A percentile compares a stretch with the other conserved stretches of the same genome.
These are phyloP conservation scores for Corymbia maculata DNA, from an alignment of 345 rosid genomes.

Conservation along the genomic window DNA sequence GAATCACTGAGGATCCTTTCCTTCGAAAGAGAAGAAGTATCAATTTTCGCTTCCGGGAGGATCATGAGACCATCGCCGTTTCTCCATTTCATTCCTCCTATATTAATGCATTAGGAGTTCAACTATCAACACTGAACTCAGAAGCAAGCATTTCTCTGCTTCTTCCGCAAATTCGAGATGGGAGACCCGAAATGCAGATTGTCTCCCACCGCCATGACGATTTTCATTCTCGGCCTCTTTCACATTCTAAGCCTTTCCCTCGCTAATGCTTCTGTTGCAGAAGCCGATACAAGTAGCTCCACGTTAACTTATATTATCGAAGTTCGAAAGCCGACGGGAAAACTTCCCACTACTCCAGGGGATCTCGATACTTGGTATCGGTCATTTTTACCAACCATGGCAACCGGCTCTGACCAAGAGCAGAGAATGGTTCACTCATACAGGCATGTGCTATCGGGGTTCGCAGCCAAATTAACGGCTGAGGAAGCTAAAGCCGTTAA, in stretches of 20 bases:
- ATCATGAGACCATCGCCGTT: not conserved
- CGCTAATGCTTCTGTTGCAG: not conserved
- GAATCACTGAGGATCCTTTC: not conserved
- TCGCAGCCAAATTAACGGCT: conserved; percentile 22
- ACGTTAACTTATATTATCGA: not conserved
- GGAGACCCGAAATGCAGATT: not conserved
- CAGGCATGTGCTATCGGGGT: conserved; percentile 14
- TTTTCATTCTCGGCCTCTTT: not conserved
- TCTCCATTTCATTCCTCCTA: not conserved
- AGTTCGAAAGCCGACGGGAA: not conserved
- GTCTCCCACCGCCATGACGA: not conserved
- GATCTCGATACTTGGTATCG: not conserved
- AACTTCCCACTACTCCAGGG: not conserved
- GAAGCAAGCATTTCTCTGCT: not conserved
- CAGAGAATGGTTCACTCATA: conserved; percentile 14
- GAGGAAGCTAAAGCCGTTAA: conserved; percentile 21
- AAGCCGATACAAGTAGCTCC: not conserved
- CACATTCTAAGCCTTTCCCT: not conserved
- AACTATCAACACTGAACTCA: not conserved
- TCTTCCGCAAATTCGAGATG: not conserved
- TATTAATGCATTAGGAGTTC: too few species aligned
- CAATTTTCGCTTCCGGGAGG: not conserved
- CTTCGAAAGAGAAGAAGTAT: not conserved
- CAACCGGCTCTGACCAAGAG: not conserved
- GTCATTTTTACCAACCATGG: not conserved